A percentile compares a stretch with the other conserved stretches of the same genome.
Conservation (phyloP, 2,329 filamentous ascomycete genomes). For the Dactylellina leptospora region DNA sequence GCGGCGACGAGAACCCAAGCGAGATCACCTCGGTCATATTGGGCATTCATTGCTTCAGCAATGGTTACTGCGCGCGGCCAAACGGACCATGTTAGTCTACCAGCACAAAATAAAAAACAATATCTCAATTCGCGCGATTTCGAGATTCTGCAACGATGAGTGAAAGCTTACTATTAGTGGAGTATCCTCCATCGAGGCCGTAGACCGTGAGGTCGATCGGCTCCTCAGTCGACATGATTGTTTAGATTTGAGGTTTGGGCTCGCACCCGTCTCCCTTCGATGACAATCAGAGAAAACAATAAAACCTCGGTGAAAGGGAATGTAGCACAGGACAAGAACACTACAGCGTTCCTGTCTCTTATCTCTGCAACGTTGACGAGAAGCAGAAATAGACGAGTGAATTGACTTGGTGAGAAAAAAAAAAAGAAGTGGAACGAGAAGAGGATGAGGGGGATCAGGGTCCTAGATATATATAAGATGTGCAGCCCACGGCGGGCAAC, state of each 20-base stretch:
- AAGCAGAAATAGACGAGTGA: slow-evolving; percentile 14
- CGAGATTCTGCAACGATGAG: neutral
- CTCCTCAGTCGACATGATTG: slow-evolving; percentile 38
- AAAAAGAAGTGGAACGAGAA: slow-evolving; percentile 5
- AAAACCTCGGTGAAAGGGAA: neutral
- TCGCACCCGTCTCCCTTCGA: neutral
- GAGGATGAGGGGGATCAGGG: slow-evolving; percentile 39
- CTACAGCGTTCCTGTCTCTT: neutral
- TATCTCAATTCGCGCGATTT: neutral
- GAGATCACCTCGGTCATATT: slow-evolving; percentile 70
- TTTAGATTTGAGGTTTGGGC: neutral
- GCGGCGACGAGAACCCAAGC: slow-evolving; percentile 77
- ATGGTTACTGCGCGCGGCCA: slow-evolving; percentile 28
- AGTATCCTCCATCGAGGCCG: slow-evolving; percentile 45
- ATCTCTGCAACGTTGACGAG: neutral
- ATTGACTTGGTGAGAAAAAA: slow-evolving; percentile 19
- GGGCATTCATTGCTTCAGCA: slow-evolving; percentile 44
- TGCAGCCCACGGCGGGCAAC: slow-evolving; percentile 12
- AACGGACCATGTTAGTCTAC: slow-evolving; percentile 7
- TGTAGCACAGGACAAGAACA: slow-evolving; percentile 8
- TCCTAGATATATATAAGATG: slow-evolving; percentile 50
- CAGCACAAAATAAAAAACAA: too few species aligned
- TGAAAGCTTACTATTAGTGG: slow-evolving; percentile 37
- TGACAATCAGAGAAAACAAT: slow-evolving; percentile 11
- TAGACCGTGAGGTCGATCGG: slow-evolving; percentile 39